Evolutionary conservation across 129 eudicot species (phyloP).

Genomic region (Chrysanthemum makinoi): DNA sequence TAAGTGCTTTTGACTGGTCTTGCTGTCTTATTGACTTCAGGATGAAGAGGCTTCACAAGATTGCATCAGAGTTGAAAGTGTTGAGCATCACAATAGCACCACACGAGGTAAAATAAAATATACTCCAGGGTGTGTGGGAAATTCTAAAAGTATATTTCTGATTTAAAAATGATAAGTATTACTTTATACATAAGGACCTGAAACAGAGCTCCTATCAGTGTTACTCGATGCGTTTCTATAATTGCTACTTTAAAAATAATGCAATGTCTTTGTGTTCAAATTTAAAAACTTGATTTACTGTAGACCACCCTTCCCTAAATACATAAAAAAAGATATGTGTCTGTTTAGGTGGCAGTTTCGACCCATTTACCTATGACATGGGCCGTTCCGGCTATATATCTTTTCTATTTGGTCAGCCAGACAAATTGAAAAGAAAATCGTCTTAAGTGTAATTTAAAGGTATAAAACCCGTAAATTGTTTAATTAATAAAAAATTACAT

Average conservation of each 20-base stretch:
- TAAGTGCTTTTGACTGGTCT: not conserved
- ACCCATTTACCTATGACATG: not conserved
- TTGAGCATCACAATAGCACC: constrained; percentile 27
- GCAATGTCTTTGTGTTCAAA: not conserved
- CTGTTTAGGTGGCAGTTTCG: not conserved
- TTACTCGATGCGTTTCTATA: not conserved
- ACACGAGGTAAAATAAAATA: constrained; percentile 45
- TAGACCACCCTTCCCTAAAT: not conserved
- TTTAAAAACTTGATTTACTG: too few species aligned
- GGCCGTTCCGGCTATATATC: not conserved
- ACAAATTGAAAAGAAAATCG: not conserved
- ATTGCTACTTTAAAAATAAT: not conserved
- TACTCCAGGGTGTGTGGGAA: not conserved
- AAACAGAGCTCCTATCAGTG: not conserved
- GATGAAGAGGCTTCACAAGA: constrained; percentile 40
- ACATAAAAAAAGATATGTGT: not conserved
- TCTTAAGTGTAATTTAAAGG: not conserved
- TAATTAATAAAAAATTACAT: too few species aligned
- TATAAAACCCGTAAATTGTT: not conserved
- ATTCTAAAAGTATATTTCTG: not conserved
- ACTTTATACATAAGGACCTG: not conserved
- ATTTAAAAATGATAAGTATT: not conserved
- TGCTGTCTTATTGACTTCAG: constrained; percentile 36
- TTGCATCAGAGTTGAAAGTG: constrained; percentile 28
- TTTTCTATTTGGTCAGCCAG: not conserved